These are phyloP conservation scores for Helichrysum umbraculigerum DNA, from an alignment of 129 eudicot genomes.

Conservation along the genomic window DNA sequence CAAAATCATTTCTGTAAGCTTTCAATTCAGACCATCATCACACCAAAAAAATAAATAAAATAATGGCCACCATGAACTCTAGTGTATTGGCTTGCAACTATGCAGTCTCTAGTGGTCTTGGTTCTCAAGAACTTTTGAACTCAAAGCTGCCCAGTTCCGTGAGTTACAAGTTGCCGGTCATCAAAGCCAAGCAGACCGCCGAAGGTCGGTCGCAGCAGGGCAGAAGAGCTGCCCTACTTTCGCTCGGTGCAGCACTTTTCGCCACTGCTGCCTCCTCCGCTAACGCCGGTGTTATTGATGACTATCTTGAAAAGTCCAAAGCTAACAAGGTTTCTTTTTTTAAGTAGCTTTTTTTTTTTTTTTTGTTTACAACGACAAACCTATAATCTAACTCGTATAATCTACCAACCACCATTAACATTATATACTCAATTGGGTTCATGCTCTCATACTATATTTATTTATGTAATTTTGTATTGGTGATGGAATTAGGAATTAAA, in stretches of 20 bases:
- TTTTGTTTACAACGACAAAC: no score
- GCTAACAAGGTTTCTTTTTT: slow-evolving; percentile 75
- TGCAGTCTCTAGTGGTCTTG: slow-evolving; percentile 52
- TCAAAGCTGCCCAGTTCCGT: slow-evolving; percentile 47
- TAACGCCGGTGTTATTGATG: slow-evolving; percentile 80
- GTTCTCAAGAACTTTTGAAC: slow-evolving; percentile 48
- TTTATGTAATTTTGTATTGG: background rate
- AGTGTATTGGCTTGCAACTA: slow-evolving; percentile 84
- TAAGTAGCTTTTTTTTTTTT: background rate
- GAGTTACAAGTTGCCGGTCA: slow-evolving; percentile 56
- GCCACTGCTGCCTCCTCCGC: slow-evolving; percentile 63
- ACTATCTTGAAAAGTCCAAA: slow-evolving; percentile 80
- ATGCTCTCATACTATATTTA: background rate
- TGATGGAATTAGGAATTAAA: slow-evolving; percentile 61
- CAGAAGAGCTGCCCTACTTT: slow-evolving; percentile 72
- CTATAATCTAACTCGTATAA: no score
- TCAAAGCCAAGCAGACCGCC: slow-evolving; percentile 48
- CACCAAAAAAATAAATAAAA: no score
- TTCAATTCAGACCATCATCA: slow-evolving; percentile 3
- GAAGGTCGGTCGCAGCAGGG: slow-evolving; percentile 41
- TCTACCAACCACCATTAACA: no score
- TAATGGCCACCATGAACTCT: slow-evolving; percentile 83
- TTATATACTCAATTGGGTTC: no score
- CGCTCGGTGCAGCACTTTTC: slow-evolving; percentile 81
- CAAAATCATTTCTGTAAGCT: slow-evolving; percentile 21